These are phyloP conservation scores for Bertia moriformis DNA, from an alignment of 2,329 filamentous ascomycete genomes.

Conservation along the genomic window DNA sequence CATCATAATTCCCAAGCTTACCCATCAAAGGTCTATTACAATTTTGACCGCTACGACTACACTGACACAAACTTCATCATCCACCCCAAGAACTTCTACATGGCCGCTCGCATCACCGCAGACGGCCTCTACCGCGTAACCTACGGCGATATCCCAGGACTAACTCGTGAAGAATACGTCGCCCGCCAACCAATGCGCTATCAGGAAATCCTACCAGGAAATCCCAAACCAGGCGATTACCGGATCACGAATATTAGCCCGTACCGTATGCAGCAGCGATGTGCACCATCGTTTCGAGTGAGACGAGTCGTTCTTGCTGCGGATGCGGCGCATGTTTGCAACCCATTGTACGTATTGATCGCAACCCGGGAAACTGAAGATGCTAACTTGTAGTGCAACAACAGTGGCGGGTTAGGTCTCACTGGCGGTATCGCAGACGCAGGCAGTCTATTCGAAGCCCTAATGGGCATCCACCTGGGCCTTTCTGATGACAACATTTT, in stretches of 20 bases:
- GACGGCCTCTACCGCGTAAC: slow-evolving; percentile 50
- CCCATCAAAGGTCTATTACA: slow-evolving; percentile 37
- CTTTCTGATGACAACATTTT: slow-evolving; percentile 22
- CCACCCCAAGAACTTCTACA: slow-evolving; percentile 45
- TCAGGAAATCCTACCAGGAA: slow-evolving; percentile 39
- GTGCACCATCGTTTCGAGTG: slow-evolving; percentile 25
- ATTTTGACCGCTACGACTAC: slow-evolving; percentile 38
- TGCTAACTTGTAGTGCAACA: neutral
- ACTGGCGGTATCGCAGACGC: slow-evolving; percentile 31
- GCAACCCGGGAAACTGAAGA: neutral
- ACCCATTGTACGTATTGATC: slow-evolving; percentile 26
- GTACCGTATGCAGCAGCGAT: slow-evolving; percentile 31
- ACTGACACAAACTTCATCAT: slow-evolving; percentile 45
- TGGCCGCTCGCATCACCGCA: slow-evolving; percentile 42
- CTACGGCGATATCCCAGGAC: slow-evolving; percentile 39
- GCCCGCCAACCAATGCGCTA: slow-evolving; percentile 38
- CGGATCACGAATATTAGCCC: slow-evolving; percentile 33
- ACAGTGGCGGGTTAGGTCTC: slow-evolving; percentile 23
- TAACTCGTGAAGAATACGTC: slow-evolving; percentile 35
- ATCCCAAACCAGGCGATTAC: slow-evolving; percentile 42
- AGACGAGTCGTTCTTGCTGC: slow-evolving; percentile 28
- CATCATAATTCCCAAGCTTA: slow-evolving; percentile 3
- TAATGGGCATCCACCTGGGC: slow-evolving; percentile 17
- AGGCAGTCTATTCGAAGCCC: slow-evolving; percentile 25
- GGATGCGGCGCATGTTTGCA: slow-evolving; percentile 32